Evolutionary conservation across 768 basidiomycete genomes (phyloP), one percentile per base, ranked within the genome.

Genomic region (Mrakia gelida): DNA sequence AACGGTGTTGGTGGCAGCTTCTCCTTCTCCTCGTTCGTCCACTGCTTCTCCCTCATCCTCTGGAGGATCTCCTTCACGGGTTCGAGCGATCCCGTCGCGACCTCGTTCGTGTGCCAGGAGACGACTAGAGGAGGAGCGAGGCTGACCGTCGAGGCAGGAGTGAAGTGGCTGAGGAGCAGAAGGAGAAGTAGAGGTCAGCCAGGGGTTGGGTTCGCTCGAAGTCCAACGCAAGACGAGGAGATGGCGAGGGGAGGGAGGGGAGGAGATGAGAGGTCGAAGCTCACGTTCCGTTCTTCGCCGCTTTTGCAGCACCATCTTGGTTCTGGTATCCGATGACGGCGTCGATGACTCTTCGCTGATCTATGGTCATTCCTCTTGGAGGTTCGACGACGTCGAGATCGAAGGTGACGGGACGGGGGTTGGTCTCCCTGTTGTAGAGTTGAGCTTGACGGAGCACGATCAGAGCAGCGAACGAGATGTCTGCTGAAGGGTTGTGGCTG

Each of bases 301-400:
- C 49, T n/a, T 43, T 32, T 59, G 38, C 73, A 59, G 73, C 54
- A 61, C 13, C 73, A 18, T 32, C 34, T 30, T 41, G 56, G 32
- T 56, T 73, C 73, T 73, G 54, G 73, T 59, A 34, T 23, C 67
- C 65, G 28, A 78, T 49, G 28, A 75, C 43, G 23, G 61, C 61
- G 30, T 67, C 56, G 54, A 73, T 73, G 21, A 56, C 61, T 56
- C 73, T 73, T 23, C 77, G 30, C 26, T 78, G 77, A 45, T 62
- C 73, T 11, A 52, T 45, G 4, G 77, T 78, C 77, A 78, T 78
- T 15, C 77, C 77, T 41, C 41, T 43, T 30, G 77, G 77, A 1
- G 77, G 77, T 43, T 73, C 77, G 13, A 74, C 56, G 9, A 78
- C 43, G 32, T 78, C 77, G 72, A 78, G 73, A n/a, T 70, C 73